Conservation (phyloP, 768 basidiomycete genomes). For the Tricholomella constricta region DNA sequence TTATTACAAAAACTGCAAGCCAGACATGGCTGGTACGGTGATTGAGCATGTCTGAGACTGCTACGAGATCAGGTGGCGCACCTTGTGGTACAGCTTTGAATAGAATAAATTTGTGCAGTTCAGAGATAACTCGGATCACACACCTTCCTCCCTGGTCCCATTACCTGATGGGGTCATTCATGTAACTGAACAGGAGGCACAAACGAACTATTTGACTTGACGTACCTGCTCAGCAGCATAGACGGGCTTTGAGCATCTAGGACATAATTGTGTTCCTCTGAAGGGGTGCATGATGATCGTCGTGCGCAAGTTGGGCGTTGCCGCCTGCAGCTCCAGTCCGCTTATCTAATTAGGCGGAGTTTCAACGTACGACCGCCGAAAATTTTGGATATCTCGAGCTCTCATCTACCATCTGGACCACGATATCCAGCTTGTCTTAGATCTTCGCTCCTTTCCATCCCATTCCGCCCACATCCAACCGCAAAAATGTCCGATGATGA, state of each 20-base stretch:
- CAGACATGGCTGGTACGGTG: slow-evolving; percentile 64
- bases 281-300: slow-evolving; percentile 63
- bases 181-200: neutral
- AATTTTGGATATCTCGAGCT: slow-evolving; percentile 23
- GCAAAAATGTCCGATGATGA: slow-evolving; percentile 87
- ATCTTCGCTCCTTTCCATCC: slow-evolving; percentile 27
- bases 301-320: neutral
- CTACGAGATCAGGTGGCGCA: slow-evolving; percentile 21
- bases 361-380: slow-evolving; percentile 15
- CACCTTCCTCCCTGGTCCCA: slow-evolving; percentile 90
- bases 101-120: slow-evolving; percentile 2
- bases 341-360: slow-evolving; percentile 27
- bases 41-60: neutral
- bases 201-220: neutral
- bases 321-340: neutral
- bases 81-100: slow-evolving; percentile 78
- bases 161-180: slow-evolving; percentile 46
- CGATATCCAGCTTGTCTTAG: slow-evolving; percentile 22
- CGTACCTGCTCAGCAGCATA: slow-evolving; percentile 88
- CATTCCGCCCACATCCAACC: slow-evolving; percentile 15
- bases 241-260: slow-evolving; percentile 72
- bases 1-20: slow-evolving; percentile 77
- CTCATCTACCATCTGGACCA: slow-evolving; percentile 21
- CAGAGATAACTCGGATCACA: slow-evolving; percentile 22
- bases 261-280: slow-evolving; percentile 71